phyloP scores from a whole-genome alignment of 495 filamentous ascomycete species.

The Evansstolkia leycettana region DNA sequence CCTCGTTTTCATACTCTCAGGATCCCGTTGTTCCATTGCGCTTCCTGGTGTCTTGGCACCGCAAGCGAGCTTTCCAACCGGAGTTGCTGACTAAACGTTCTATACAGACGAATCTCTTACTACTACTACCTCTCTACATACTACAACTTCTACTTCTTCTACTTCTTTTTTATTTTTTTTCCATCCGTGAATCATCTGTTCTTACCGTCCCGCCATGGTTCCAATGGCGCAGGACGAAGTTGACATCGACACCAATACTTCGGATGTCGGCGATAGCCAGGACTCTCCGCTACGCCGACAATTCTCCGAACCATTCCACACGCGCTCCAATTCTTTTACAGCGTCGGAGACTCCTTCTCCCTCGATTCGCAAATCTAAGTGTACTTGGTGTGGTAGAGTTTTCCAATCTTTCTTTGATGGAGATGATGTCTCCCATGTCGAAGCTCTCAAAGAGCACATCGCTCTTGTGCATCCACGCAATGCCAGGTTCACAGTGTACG shows the following conservation, averaged over 20 bases:
- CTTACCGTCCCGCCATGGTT: conserved; percentile 16
- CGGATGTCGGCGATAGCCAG: conserved; percentile 26
- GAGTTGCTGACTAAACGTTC: conserved; percentile 18
- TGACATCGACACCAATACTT: conserved; percentile 28
- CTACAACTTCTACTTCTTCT: background rate
- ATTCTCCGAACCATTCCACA: conserved; percentile 30
- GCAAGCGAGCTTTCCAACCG: conserved; percentile 25
- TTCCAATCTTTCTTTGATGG: conserved; percentile 17
- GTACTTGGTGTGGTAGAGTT: conserved; percentile 26
- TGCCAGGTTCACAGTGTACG: conserved; percentile 12
- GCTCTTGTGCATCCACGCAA: conserved; percentile 21
- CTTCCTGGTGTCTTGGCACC: conserved; percentile 31
- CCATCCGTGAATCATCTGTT: background rate
- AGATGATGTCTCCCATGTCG: conserved; percentile 13
- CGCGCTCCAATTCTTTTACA: conserved; percentile 24
- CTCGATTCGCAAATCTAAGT: conserved; percentile 14
- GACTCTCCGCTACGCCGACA: conserved; percentile 32
- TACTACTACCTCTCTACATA: conserved; percentile 4
- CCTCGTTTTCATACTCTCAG: conserved; percentile 2
- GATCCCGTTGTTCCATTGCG: conserved; percentile 9
- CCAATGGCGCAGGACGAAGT: conserved; percentile 23
- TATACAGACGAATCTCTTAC: conserved; percentile 13
- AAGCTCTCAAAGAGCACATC: conserved; percentile 21
- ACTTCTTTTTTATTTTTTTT: background rate
- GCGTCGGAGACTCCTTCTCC: conserved; percentile 25